Evolutionary conservation across 768 basidiomycete species (phyloP).

Genomic region (Porphyrellus cyaneotinctus): DNA sequence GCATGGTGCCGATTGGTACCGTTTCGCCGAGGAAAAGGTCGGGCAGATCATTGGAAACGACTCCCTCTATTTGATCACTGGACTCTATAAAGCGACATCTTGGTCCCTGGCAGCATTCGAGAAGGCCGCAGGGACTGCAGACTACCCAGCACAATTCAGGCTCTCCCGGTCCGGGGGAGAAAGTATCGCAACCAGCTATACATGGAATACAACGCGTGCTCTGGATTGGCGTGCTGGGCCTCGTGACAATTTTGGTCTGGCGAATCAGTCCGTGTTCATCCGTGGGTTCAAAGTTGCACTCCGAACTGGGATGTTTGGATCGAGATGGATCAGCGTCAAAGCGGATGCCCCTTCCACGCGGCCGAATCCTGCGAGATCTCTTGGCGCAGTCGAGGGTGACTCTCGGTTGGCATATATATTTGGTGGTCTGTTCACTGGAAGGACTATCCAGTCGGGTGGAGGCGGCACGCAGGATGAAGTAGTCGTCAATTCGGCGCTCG

Average conservation of each 20-base stretch:
- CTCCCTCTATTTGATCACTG: slow-evolving; percentile 28
- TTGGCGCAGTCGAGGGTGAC: not conserved
- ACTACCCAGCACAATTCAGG: slow-evolving; percentile 8
- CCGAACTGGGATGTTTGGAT: not conserved
- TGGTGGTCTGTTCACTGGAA: not conserved
- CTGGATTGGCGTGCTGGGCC: slow-evolving; percentile 15
- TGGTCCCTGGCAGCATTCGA: slow-evolving; percentile 29
- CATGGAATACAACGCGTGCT: slow-evolving; percentile 8
- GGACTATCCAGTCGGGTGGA: not conserved
- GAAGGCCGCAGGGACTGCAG: not conserved
- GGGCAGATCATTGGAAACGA: slow-evolving; percentile 19
- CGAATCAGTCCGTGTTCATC: slow-evolving; percentile 28
- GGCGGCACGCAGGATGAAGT: not conserved
- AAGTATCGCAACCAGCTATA: slow-evolving; percentile 1
- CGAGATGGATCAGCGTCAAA: slow-evolving; percentile 1
- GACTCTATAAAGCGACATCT: not conserved
- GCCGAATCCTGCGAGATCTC: not conserved
- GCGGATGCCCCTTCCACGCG: not conserved
- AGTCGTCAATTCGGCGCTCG: not conserved
- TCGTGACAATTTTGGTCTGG: not conserved
- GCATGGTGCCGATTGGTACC: slow-evolving; percentile 28
- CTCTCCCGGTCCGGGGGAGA: not conserved
- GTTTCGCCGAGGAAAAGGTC: slow-evolving; percentile 17
- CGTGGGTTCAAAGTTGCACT: slow-evolving; percentile 24
- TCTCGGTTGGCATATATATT: not conserved